These are phyloP conservation scores for Flueggea neowawraea DNA, from an alignment of 441 rosid genomes.

Conservation along the genomic window DNA sequence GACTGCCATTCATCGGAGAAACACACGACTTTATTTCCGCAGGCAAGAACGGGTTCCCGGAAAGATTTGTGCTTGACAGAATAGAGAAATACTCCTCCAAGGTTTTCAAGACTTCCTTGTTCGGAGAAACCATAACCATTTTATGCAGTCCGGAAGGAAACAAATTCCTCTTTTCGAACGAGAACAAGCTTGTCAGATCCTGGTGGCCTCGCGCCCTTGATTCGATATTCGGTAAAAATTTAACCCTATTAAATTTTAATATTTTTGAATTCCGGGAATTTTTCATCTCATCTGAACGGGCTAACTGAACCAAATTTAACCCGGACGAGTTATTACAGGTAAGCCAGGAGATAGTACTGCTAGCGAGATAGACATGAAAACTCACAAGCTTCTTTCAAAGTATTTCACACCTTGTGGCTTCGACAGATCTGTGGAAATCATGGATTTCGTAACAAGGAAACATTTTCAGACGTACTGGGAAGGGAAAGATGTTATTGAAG, in stretches of 20 bases:
- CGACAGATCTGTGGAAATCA: conserved; percentile 21
- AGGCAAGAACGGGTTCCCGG: conserved; percentile 5
- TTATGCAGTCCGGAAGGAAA: conserved; percentile 17
- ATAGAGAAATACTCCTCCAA: conserved; percentile 5
- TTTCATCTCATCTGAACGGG: too few relatives aligned
- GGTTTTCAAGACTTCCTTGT: conserved; percentile 13
- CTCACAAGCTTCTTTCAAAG: conserved; percentile 19
- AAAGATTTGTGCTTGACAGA: conserved; percentile 17
- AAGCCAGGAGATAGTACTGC: conserved; percentile 6
- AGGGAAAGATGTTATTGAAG: conserved; percentile 16
- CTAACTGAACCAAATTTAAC: too few relatives aligned
- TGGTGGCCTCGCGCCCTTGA: conserved; percentile 16
- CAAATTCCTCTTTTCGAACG: conserved; percentile 21
- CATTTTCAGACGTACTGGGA: conserved; percentile 24
- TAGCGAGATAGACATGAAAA: conserved; percentile 14
- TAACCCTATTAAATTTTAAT: too few relatives aligned
- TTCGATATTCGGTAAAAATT: conserved; percentile 7
- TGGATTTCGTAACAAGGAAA: conserved; percentile 24
- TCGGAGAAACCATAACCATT: conserved; percentile 10
- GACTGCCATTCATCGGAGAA: conserved; percentile 14
- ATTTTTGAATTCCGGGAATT: too few relatives aligned
- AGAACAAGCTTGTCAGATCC: conserved; percentile 15
- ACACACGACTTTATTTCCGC: conserved; percentile 12
- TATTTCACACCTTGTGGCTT: conserved; percentile 31
- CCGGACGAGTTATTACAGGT: too few relatives aligned